Evolutionary conservation across 768 basidiomycete genomes (phyloP).

Genomic region (Amanita rubescens): DNA sequence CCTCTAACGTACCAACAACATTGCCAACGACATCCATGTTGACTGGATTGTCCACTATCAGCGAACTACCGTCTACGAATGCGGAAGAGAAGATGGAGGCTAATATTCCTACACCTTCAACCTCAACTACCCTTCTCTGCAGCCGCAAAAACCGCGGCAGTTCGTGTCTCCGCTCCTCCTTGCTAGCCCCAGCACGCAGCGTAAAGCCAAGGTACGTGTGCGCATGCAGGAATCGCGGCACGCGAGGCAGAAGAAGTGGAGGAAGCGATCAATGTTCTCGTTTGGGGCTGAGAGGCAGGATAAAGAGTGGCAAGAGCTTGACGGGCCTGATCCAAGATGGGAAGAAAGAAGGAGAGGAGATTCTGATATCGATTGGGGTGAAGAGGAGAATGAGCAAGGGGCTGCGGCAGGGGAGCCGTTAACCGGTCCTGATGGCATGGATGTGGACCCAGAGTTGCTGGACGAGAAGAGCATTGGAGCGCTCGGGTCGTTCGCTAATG

Average conservation of each 20-base stretch:
- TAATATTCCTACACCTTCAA: not conserved
- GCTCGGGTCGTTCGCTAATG: constrained; percentile 46
- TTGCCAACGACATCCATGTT: constrained; percentile 17
- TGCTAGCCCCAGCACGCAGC: constrained; percentile 14
- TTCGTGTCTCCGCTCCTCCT: constrained; percentile 7
- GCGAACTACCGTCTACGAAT: not conserved
- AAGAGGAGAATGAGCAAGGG: constrained; percentile 28
- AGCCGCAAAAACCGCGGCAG: constrained; percentile 1
- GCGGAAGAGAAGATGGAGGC: not conserved
- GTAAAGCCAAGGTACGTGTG: constrained; percentile 20
- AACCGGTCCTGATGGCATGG: constrained; percentile 46
- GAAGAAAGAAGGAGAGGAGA: constrained; percentile 52
- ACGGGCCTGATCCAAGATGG: constrained; percentile 31
- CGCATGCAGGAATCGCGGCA: constrained; percentile 17
- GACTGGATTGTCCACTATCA: constrained; percentile 14
- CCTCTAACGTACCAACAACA: constrained; percentile 11
- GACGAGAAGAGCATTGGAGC: constrained; percentile 33
- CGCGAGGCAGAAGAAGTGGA: constrained; percentile 13
- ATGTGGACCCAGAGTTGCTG: constrained; percentile 49
- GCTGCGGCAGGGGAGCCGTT: constrained; percentile 21
- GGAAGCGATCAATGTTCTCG: constrained; percentile 24
- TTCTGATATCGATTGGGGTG: constrained; percentile 66
- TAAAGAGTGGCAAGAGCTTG: constrained; percentile 34
- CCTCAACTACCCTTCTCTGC: not conserved
- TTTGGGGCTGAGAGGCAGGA: constrained; percentile 53